These are phyloP conservation scores for Helicostylum pulchrum DNA, from an alignment of 192 early-diverging fungal species.

Conservation along the genomic window DNA sequence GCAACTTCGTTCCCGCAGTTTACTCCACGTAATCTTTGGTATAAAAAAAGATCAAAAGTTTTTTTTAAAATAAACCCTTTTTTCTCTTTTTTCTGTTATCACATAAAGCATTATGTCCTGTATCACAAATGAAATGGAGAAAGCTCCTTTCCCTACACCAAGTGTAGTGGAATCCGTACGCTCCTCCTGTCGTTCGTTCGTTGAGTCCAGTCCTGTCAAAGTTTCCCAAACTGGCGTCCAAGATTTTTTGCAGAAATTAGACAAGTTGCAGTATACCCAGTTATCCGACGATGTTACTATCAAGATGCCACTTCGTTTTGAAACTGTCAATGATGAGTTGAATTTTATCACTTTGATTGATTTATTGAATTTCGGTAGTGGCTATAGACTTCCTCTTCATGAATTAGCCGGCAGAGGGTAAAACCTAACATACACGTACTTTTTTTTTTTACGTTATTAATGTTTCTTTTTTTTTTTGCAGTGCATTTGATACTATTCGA, in stretches of 20 bases:
- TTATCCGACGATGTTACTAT: constrained; percentile 49
- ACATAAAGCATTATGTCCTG: no score
- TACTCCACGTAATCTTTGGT: no score
- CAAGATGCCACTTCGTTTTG: constrained; percentile 73
- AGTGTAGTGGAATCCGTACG: constrained; percentile 29
- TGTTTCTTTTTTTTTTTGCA: constrained; percentile 15
- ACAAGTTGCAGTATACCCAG: constrained; percentile 35
- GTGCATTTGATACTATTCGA: constrained; percentile 72
- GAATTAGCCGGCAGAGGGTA: constrained; percentile 52
- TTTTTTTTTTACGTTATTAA: background rate
- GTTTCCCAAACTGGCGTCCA: constrained; percentile 34
- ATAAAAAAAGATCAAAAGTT: no score
- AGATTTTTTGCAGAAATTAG: constrained; percentile 34
- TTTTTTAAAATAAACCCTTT: no score
- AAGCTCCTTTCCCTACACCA: no score
- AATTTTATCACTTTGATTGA: constrained; percentile 73
- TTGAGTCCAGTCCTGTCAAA: constrained; percentile 21
- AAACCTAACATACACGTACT: background rate
- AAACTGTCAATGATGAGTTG: constrained; percentile 68
- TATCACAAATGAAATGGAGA: no score
- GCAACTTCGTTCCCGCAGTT: no score
- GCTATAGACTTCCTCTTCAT: constrained; percentile 66
- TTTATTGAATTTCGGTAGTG: constrained; percentile 76
- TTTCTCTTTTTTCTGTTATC: no score
- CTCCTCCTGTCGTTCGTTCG: constrained; percentile 32